phyloP scores from a whole-genome alignment of 2,329 filamentous ascomycete species.

The Orbilia quercus region DNA sequence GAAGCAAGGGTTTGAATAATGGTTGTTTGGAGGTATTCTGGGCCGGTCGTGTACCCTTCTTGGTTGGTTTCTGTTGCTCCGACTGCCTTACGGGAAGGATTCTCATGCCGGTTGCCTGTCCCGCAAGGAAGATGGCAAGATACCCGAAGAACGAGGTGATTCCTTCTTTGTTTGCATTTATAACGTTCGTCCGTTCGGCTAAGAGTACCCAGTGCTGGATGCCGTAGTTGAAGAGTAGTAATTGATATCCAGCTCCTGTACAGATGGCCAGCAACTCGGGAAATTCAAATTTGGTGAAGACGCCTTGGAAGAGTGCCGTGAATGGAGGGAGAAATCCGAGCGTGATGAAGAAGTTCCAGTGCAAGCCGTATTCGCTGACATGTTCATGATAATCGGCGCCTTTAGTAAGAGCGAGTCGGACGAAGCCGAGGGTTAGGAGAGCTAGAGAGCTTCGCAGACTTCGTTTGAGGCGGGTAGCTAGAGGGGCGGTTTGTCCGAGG shows the following conservation, averaged over 20 bases:
- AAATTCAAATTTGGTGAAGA: slow-evolving; percentile 71
- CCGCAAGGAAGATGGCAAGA: slow-evolving; percentile 90
- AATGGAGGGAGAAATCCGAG: slow-evolving; percentile 88
- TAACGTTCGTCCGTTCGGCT: slow-evolving; percentile 78
- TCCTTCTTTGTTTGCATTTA: slow-evolving; percentile 93
- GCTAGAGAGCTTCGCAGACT: slow-evolving; percentile 85
- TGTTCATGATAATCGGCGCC: slow-evolving; percentile 91
- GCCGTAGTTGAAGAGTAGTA: slow-evolving; percentile 78
- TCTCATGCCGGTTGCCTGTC: slow-evolving; percentile 83
- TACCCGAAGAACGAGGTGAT: slow-evolving; percentile 96
- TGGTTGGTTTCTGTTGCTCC: slow-evolving; percentile 22
- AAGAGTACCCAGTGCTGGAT: slow-evolving; percentile 85
- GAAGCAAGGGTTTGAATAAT: slow-evolving; percentile 73
- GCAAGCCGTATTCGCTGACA: slow-evolving; percentile 95
- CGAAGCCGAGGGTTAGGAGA: slow-evolving; percentile 79
- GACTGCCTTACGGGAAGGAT: slow-evolving; percentile 72
- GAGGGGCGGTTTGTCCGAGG: slow-evolving; percentile 56
- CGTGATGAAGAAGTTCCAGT: slow-evolving; percentile 99
- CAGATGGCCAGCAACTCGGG: slow-evolving; percentile 67
- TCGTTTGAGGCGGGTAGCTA: slow-evolving; percentile 71
- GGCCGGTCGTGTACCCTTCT: slow-evolving; percentile 62
- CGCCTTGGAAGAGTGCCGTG: slow-evolving; percentile 81
- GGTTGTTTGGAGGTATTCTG: slow-evolving; percentile 66
- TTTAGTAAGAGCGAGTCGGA: slow-evolving; percentile 89
- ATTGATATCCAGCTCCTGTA: slow-evolving; percentile 73